Evolutionary conservation across 305 asterid species (phyloP).

Genomic region (Fraxinus greggii): DNA sequence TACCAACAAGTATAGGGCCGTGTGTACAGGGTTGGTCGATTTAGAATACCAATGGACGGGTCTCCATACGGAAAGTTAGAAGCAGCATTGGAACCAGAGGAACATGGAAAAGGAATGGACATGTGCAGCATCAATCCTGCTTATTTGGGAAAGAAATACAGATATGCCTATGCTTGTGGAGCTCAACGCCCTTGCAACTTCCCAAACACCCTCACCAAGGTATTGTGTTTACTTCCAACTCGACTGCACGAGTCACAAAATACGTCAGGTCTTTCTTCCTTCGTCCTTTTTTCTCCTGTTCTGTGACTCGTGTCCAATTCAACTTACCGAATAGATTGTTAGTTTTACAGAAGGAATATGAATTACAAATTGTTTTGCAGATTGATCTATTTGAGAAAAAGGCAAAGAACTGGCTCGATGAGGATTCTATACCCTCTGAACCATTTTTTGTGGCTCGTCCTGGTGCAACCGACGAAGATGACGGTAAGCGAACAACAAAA

Average conservation of each 20-base stretch:
- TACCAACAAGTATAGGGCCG: not conserved
- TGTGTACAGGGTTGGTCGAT: constrained; percentile 75
- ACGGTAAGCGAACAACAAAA: constrained; percentile 45
- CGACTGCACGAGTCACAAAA: not conserved
- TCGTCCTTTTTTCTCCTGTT: not conserved
- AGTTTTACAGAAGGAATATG: not conserved
- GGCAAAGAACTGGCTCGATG: constrained; percentile 87
- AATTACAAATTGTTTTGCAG: constrained; percentile 27
- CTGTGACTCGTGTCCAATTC: not conserved
- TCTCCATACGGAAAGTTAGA: constrained; percentile 66
- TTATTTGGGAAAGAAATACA: constrained; percentile 67
- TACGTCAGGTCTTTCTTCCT: not conserved
- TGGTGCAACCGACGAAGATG: constrained; percentile 79
- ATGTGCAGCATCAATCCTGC: constrained; percentile 89
- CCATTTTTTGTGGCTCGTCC: constrained; percentile 89
- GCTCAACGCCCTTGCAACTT: constrained; percentile 93
- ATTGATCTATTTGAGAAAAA: constrained; percentile 52
- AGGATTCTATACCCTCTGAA: constrained; percentile 84
- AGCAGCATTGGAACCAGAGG: constrained; percentile 83
- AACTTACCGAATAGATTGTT: not conserved
- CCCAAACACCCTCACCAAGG: constrained; percentile 96
- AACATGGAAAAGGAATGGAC: constrained; percentile 91
- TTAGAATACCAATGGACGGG: constrained; percentile 82
- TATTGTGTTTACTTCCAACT: constrained; percentile 7
- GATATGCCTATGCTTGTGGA: constrained; percentile 95